A percentile compares a stretch with the other conserved stretches of the same genome.
phyloP scores from a whole-genome alignment of 352 stramenopile genomes.

The Phytophthora sp. region DNA sequence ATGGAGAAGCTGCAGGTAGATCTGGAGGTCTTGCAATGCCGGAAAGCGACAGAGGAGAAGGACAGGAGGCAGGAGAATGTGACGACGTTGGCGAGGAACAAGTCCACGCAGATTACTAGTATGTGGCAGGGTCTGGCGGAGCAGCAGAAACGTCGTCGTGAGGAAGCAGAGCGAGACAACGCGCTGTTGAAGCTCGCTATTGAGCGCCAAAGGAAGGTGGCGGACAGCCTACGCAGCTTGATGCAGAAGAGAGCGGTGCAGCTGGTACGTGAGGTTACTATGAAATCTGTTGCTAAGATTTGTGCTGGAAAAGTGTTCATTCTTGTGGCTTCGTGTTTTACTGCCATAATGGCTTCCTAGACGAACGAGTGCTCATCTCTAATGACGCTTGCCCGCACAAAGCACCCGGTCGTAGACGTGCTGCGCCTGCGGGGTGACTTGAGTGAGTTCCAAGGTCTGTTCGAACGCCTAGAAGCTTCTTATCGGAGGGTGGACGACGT shows the following conservation, averaged over 20 bases:
- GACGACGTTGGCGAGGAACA: neutral
- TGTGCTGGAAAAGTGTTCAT: neutral
- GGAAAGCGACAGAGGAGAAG: neutral
- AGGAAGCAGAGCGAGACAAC: conserved; percentile 33
- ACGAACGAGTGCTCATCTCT: conserved; percentile 12
- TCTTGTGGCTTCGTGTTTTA: neutral
- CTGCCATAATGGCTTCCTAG: too few species aligned
- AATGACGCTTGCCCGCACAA: neutral
- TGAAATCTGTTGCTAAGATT: too few species aligned
- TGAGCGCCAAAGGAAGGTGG: conserved; percentile 47
- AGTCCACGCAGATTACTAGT: conserved; percentile 1
- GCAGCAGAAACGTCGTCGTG: conserved; percentile 14
- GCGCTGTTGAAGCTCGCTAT: conserved; percentile 31
- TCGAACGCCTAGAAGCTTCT: conserved; percentile 14
- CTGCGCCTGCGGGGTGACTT: conserved; percentile 11
- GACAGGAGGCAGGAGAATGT: neutral
- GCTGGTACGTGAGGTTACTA: conserved; percentile 3
- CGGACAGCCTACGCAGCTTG: conserved; percentile 37
- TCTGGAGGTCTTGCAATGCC: conserved; percentile 19
- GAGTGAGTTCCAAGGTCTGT: conserved; percentile 15
- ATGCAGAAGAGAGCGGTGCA: conserved; percentile 28
- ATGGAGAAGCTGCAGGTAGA: conserved; percentile 39
- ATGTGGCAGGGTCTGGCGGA: conserved; percentile 32
- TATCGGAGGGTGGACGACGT: conserved; percentile 16
- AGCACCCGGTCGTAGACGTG: conserved; percentile 1